Evolutionary conservation across 257 asterid species (phyloP), one percentile per base, ranked within the genome.

Genomic region (Avicennia marina): DNA sequence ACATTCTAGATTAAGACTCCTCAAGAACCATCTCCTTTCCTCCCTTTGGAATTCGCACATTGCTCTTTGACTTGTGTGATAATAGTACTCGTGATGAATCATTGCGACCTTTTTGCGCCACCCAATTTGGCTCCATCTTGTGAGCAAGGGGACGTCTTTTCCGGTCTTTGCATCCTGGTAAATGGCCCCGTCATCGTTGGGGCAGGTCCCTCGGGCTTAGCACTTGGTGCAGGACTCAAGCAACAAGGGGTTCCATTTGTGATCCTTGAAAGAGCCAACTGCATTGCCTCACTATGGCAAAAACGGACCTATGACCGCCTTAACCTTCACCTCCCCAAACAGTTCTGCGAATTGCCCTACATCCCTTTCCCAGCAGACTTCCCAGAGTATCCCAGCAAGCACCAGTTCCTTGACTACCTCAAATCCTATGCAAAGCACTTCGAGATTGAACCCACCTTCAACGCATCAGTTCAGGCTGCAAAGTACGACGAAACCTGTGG

Each of bases 281-380:
- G 98, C 95, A 88, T 91, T 83, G 98, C 94, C 57, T 81, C 98
- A 6, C 64, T 91, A 2, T 91, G 98, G 98, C 77, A 85, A 33
- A 75, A 75, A 74, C 58, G 86, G 21, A 88, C 98, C 9, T 91
- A 88, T 62, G 94, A 91, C 53, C 90, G 95, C 42, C 85, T 91
- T 11, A 83, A 76, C 62, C 96, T 88, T 25, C 98, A 91, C 60
- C 90, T 91, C 21, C 98, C 98, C 0, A 86, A 75, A 44, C 85
- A 79, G 26, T 91, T 78, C 73, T 91, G 96, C 53, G 84, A 85
- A 41, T 80, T 91, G 1, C 96, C 96, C 0, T 82, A 76, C 73
- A 15, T 68, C 58, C 86, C 94, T 1, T 88, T 91, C 25, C 98
- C 97, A 1, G 56, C 39, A 27, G 62, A 68, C 32, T 83, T 75